Evolutionary conservation across 371 early-diverging fungal genomes (phyloP).

Genomic region (Rhizopus stolonifer): DNA sequence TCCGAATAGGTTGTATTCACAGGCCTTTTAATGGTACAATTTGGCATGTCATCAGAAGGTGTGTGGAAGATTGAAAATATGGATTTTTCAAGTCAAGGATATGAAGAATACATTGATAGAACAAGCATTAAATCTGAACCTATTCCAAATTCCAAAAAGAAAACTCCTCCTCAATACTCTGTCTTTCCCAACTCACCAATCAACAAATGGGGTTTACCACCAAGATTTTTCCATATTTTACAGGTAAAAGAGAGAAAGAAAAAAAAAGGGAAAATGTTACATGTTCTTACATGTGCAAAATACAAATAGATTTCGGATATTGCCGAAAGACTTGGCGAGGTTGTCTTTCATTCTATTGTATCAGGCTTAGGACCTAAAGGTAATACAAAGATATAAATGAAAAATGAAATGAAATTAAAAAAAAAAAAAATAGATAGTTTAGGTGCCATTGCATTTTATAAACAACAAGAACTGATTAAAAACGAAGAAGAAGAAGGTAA

Average conservation of each 20-base stretch:
- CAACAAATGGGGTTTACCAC: slow-evolving; percentile 42
- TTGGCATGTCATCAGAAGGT: slow-evolving; percentile 22
- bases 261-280: background rate
- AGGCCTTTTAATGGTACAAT: slow-evolving; percentile 33
- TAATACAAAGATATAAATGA: background rate
- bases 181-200: slow-evolving; percentile 35
- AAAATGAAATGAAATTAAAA: background rate
- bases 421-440: slow-evolving; percentile 21
- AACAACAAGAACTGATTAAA: slow-evolving; percentile 15
- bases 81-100: slow-evolving; percentile 31
- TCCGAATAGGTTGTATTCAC: slow-evolving; percentile 28
- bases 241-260: slow-evolving; percentile 13
- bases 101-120: slow-evolving; percentile 39
- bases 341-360: slow-evolving; percentile 26
- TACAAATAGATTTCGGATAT: slow-evolving; percentile 22
- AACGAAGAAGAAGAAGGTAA: slow-evolving; percentile 15
- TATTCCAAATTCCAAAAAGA: slow-evolving; percentile 22
- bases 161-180: slow-evolving; percentile 11
- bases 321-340: slow-evolving; percentile 16
- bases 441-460: slow-evolving; percentile 24
- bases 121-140: slow-evolving; percentile 15
- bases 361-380: slow-evolving; percentile 23
- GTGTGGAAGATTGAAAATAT: slow-evolving; percentile 37
- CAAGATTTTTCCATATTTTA: slow-evolving; percentile 24
- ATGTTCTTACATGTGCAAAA: background rate